Base-by-base conservation (phyloP, 2,329 filamentous ascomycete species). In the Calonectria crousiana region DNA sequence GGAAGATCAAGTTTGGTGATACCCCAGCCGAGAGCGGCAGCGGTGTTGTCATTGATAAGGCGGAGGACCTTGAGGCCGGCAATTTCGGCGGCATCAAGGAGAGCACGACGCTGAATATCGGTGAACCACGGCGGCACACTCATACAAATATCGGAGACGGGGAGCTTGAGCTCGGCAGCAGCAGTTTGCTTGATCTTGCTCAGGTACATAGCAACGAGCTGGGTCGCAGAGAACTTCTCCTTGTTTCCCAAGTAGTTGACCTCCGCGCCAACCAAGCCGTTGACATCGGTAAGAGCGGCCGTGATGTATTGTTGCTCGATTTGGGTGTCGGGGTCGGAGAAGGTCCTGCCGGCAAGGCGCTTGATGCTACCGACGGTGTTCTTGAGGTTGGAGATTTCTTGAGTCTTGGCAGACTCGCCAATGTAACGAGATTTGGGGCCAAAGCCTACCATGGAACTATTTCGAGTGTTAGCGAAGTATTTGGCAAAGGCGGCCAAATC, bases 341-440 rank as follows among this genome's bases (percentile, higher is more conserved):
- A 91, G 76, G 91, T 90, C 84, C 97, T 95, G 84, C 97, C 97
- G 83, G 94, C 94, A 81, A 99, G 93, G 83, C 97, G 95, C 89
- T 98, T 98, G 82, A 99, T 91, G 79, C 92, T 96, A 85, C 92
- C 90, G 88, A 99, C 95, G 80, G 97, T 99, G 91, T 99, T 99
- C 90, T 98, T 99, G 83, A 98, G 92, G 90, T 99, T 99, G 84
- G 96, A 98, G 85, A 98, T 97, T 88, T 99, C 97, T 89, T 98
- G 96, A 80, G 96, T 98, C 92, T 98, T 98, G 80, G 97, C 97
- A 72, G 95, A 87, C 89, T 99, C 97, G 79, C 97, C 97, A 78
- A 99, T 91, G 85, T 97, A 98, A 89, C 97, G 94, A 86, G 92
- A 93, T 89, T 98, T 98, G 85, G 95, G 94, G 74, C 95, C 95